Evolutionary conservation across 306 rosid species (phyloP).

Genomic region (Leucaena leucocephala): DNA sequence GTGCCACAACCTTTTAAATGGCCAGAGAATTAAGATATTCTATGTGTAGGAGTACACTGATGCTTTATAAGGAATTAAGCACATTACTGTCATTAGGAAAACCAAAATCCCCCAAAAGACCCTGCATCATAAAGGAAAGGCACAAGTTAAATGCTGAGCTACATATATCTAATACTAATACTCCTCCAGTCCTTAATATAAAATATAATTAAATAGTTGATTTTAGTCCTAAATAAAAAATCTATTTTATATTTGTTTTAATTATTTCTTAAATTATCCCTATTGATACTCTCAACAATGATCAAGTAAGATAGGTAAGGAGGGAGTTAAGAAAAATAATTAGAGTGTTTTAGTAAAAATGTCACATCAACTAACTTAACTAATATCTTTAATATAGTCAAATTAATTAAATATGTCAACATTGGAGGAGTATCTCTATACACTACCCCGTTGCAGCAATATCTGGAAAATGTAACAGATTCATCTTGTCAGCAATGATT

Average conservation of each 20-base stretch:
- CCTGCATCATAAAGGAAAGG: conserved; percentile 54
- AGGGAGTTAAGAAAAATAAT: too few species aligned
- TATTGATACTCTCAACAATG: too few species aligned
- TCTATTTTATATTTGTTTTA: too few species aligned
- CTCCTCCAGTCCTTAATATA: too few species aligned
- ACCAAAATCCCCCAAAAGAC: conserved; percentile 73
- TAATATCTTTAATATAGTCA: too few species aligned
- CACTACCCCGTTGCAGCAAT: conserved; percentile 19
- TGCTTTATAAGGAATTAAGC: conserved; percentile 44
- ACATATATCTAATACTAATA: neutral
- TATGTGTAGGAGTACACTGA: conserved; percentile 27
- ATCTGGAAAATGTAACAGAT: conserved; percentile 23
- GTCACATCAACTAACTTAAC: too few species aligned
- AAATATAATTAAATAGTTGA: too few species aligned
- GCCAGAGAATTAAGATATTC: conserved; percentile 20
- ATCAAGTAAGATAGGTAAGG: too few species aligned
- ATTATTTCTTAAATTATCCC: too few species aligned
- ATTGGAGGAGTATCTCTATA: neutral
- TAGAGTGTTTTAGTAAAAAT: too few species aligned
- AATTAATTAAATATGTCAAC: too few species aligned
- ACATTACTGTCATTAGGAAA: conserved; percentile 50
- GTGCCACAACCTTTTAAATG: neutral
- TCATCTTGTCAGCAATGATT: conserved; percentile 24
- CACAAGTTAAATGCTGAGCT: conserved; percentile 17
- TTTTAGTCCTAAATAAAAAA: too few species aligned